Conservation (phyloP, 306 rosid genomes). For the Prunus armeniaca region DNA sequence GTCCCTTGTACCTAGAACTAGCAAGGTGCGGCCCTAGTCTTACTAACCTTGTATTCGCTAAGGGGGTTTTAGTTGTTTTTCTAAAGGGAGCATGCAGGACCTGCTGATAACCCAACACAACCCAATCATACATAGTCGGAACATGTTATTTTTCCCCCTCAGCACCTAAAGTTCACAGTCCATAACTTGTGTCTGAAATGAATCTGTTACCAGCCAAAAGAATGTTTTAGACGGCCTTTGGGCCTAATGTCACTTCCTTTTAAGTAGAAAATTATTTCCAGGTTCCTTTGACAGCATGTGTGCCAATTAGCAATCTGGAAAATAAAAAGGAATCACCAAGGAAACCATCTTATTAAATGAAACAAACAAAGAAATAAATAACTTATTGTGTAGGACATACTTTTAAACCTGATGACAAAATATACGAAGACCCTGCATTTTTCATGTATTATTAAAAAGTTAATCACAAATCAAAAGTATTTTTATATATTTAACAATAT, state of each 20-base stretch:
- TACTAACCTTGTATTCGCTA: background rate
- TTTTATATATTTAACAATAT: background rate
- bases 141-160: background rate
- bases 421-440: background rate
- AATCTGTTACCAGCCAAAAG: too few species aligned
- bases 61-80: background rate
- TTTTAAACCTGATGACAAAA: background rate
- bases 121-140: background rate
- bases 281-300: background rate
- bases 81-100: background rate
- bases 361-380: background rate
- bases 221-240: background rate
- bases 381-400: too few species aligned
- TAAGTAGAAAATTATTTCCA: background rate
- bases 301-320: background rate
- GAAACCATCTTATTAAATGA: background rate
- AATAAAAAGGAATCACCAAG: background rate
- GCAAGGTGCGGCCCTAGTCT: background rate
- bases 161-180: too few species aligned
- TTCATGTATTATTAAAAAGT: background rate
- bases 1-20: background rate
- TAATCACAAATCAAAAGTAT: background rate
- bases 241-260: background rate
- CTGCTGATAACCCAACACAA: background rate
- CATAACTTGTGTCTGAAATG: too few species aligned